Percentiles rank a stretch among this genome's conserved stretches.
phyloP scores from a whole-genome alignment of 805 yeast species.

The Myxozyma vanderwaltii region DNA sequence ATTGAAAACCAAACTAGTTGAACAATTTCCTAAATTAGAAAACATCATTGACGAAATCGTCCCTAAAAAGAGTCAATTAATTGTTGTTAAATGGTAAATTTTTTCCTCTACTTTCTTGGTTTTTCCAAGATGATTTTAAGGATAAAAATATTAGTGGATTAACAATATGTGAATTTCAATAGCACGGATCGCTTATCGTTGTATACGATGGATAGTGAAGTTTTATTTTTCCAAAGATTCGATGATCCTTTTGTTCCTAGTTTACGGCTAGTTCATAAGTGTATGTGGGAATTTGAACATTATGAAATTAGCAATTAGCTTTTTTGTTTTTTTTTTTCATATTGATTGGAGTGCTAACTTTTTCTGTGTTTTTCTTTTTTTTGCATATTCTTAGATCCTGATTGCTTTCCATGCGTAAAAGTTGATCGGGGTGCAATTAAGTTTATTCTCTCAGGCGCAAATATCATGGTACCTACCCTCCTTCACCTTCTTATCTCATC shows the following conservation, averaged over 20 bases:
- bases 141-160: too few relatives aligned
- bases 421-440: constrained; percentile 97
- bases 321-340: too few relatives aligned
- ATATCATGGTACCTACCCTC: constrained; percentile 70
- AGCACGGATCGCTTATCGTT: constrained; percentile 80
- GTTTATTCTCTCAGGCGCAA: constrained; percentile 93
- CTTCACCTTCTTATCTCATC: background rate
- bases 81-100: constrained; percentile 74
- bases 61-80: constrained; percentile 85
- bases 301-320: too few relatives aligned
- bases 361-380: too few relatives aligned
- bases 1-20: constrained; percentile 71
- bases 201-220: constrained; percentile 67
- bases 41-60: constrained; percentile 75
- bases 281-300: too few relatives aligned
- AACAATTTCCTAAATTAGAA: constrained; percentile 74
- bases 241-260: constrained; percentile 77
- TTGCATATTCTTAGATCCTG: constrained; percentile 57
- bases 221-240: constrained; percentile 77
- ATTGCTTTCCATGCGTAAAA: constrained; percentile 78
- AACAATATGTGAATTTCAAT: too few relatives aligned
- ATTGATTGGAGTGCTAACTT: too few relatives aligned
- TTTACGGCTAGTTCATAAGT: constrained; percentile 72
- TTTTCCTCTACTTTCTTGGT: background rate
- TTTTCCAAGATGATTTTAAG: background rate